Evolutionary conservation across 768 basidiomycete species (phyloP), one percentile per base, ranked within the genome.

Genomic region (Russula sp.): DNA sequence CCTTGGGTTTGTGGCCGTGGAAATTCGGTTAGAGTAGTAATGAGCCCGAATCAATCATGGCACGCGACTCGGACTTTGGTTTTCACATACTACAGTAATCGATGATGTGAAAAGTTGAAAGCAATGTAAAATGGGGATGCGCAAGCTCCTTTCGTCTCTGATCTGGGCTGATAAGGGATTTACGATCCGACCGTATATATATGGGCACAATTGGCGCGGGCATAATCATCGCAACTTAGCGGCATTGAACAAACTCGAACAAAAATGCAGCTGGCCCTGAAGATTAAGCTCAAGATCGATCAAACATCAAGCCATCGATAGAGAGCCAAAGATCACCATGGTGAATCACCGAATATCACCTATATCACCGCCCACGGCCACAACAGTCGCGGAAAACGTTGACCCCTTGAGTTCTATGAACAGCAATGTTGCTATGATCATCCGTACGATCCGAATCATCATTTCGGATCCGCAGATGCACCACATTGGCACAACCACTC

Each of bases 181-280:
- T 16, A n/a, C 13, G 26, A 50, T 50, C 24, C 5, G 13, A n/a
- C n/a, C n/a, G n/a, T n/a, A n/a, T n/a, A n/a, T 50, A 44, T 20
- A 46, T 11, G 46, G 44, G 10, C n/a, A 5, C 44, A 30, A 5
- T 30, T 30, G 28, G 28, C 28, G 28, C 28, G n/a, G 44, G 44
- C n/a, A n/a, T 46, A 13, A 36, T 36, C 20, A 20, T 42, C 44
- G 8, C 8, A 34, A 34, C 38, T 40, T 16, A 16, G 16, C n/a
- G 44, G 44, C 10, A 46, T 22, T 46, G 44, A 46, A 46, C 46
- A 48, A 48, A 48, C 46, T 46, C n/a, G 44, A 48, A 48, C n/a
- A 48, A 48, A 48, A 48, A n/a, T 44, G 3, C 42, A 44, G n/a
- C 42, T 20, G 8, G 20, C 18, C 22, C 22, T 1, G 7, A 48